These are phyloP conservation scores for Lasiosphaeriaceae sp. DNA, from an alignment of 495 filamentous ascomycete species.

Conservation along the genomic window DNA sequence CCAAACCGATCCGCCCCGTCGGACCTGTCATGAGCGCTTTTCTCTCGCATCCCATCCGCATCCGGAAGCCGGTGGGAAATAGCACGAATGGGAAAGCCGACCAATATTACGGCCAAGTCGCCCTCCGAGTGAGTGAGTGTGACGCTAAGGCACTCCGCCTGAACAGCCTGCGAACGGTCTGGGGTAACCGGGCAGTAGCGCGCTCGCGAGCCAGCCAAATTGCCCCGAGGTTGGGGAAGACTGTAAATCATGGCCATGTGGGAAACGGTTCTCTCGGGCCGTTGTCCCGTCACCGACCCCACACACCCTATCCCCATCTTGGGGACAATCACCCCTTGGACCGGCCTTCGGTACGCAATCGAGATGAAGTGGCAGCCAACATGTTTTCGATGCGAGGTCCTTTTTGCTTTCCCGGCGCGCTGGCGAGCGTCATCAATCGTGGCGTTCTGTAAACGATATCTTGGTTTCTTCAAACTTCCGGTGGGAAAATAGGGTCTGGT, in stretches of 20 bases:
- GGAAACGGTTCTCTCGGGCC: neutral
- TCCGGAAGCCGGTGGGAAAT: too few relatives aligned
- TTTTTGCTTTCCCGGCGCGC: too few relatives aligned
- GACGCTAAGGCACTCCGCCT: constrained; percentile 2
- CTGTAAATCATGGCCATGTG: neutral
- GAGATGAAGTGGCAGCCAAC: too few relatives aligned
- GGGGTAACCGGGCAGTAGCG: neutral
- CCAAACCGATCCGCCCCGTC: constrained; percentile 1
- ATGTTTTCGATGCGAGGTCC: too few relatives aligned
- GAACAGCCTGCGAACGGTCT: neutral
- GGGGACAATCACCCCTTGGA: too few relatives aligned
- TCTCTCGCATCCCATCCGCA: neutral
- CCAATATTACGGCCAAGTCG: neutral
- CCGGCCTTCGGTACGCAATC: too few relatives aligned
- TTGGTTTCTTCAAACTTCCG: too few relatives aligned
- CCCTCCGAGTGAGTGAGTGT: neutral
- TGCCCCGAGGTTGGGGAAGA: neutral
- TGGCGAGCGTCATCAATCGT: too few relatives aligned
- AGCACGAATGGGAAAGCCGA: neutral
- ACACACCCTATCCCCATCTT: neutral
- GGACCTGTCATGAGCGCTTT: neutral
- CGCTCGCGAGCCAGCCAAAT: neutral
- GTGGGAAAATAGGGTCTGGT: too few relatives aligned
- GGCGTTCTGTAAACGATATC: too few relatives aligned
- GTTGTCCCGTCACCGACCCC: neutral